Percentiles rank a stretch among this genome's conserved stretches.
Evolutionary conservation across 306 rosid genomes (phyloP).

Genomic region (Glycine soja): DNA sequence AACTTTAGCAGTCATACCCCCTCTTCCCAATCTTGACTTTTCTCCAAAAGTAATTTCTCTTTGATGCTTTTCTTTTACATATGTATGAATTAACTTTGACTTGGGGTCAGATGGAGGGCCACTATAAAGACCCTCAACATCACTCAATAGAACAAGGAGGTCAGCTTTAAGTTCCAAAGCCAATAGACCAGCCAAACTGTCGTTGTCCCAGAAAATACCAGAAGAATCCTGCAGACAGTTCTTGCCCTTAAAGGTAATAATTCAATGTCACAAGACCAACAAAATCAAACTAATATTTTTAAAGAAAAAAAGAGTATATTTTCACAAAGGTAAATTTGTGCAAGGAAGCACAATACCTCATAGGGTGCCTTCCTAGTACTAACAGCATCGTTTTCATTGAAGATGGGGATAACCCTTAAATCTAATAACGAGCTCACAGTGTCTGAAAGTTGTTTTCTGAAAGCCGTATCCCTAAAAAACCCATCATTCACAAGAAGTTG

Average conservation of each 20-base stretch:
- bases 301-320: neutral
- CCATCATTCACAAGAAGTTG: constrained; percentile 94
- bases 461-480: constrained; percentile 68
- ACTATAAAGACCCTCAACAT: constrained; percentile 89
- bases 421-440: constrained; percentile 70
- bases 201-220: constrained; percentile 95
- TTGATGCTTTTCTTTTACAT: constrained; percentile 77
- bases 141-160: constrained; percentile 84
- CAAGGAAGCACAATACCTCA: constrained; percentile 59
- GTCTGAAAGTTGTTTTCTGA: constrained; percentile 79
- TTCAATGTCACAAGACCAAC: neutral
- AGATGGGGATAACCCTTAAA: constrained; percentile 81
- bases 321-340: constrained; percentile 9
- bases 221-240: constrained; percentile 76
- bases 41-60: constrained; percentile 83
- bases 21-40: constrained; percentile 86
- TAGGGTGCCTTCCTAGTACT: constrained; percentile 88
- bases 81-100: constrained; percentile 82
- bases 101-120: constrained; percentile 87
- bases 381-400: constrained; percentile 94
- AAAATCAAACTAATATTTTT: constrained; percentile 19
- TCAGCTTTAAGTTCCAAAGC: constrained; percentile 89
- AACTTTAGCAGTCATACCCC: constrained; percentile 95
- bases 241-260: constrained; percentile 47
- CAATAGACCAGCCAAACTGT: constrained; percentile 84